A percentile compares a stretch with the other conserved stretches of the same genome.
Conservation (phyloP, 768 basidiomycete species). For the Clathrus columnatus region DNA sequence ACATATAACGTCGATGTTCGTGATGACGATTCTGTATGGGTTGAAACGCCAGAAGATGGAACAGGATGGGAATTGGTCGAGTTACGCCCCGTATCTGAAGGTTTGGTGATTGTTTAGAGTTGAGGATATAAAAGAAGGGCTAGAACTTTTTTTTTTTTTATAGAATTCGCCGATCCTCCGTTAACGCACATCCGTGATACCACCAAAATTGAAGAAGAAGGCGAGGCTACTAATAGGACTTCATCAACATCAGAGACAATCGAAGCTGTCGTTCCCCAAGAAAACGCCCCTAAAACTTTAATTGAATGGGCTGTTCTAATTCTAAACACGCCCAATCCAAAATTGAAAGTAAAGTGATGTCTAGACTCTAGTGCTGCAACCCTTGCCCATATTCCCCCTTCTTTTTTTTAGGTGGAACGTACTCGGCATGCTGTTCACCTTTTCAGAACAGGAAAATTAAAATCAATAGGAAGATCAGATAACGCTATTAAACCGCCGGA, state of each 20-base stretch:
- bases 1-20: constrained; percentile 52
- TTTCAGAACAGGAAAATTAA: constrained; percentile 60
- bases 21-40: constrained; percentile 43
- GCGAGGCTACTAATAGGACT: no score
- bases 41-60: constrained; percentile 48
- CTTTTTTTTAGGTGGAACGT: constrained; percentile 43
- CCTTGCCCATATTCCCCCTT: not conserved
- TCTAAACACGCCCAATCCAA: constrained; percentile 63
- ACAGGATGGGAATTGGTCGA: constrained; percentile 58
- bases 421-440: constrained; percentile 61
- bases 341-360: constrained; percentile 40
- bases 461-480: constrained; percentile 45
- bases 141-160: constrained; percentile 10
- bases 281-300: constrained; percentile 51
- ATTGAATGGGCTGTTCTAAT: constrained; percentile 76
- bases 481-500: constrained; percentile 49
- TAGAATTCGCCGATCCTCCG: constrained; percentile 62
- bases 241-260: not conserved
- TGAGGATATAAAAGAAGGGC: not conserved
- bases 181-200: constrained; percentile 22
- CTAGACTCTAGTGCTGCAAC: not conserved
- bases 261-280: constrained; percentile 37
- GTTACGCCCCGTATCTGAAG: constrained; percentile 65
- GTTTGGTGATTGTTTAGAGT: constrained; percentile 23
- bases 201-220: constrained; percentile 14